Conservation (phyloP, 2,329 filamentous ascomycete species). For the Pezizomycotina sp. region DNA sequence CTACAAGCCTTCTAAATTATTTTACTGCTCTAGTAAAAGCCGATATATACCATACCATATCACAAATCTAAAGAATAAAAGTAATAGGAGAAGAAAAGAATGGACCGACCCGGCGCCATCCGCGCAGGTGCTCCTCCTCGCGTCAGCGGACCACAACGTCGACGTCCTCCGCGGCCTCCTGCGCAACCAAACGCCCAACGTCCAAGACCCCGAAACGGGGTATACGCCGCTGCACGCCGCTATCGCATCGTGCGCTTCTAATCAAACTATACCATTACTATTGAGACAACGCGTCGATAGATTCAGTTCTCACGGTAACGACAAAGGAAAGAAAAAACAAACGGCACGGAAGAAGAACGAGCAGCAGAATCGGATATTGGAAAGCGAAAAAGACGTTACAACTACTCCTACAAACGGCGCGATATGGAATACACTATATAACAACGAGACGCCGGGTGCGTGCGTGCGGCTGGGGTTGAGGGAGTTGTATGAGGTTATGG, state of each 20-base stretch:
- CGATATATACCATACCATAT: no score
- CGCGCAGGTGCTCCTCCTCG: conserved; percentile 46
- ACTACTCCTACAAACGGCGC: conserved; percentile 73
- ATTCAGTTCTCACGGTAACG: conserved; percentile 22
- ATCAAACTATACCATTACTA: conserved; percentile 22
- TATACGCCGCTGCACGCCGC: conserved; percentile 81
- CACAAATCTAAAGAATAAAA: no score
- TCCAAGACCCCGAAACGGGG: conserved; percentile 69
- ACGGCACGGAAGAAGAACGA: conserved; percentile 24
- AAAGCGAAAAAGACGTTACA: conserved; percentile 52
- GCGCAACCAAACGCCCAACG: conserved; percentile 47
- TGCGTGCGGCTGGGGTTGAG: conserved; percentile 56
- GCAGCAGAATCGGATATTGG: conserved; percentile 30
- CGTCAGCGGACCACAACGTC: conserved; percentile 51
- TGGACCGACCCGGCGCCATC: no score
- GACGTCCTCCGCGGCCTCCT: conserved; percentile 53
- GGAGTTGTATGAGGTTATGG: conserved; percentile 62
- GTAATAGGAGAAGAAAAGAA: no score
- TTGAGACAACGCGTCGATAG: conserved; percentile 20
- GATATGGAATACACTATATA: conserved; percentile 95
- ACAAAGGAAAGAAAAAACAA: conserved; percentile 29
- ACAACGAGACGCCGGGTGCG: conserved; percentile 80
- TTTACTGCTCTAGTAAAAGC: no score
- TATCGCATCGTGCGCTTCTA: conserved; percentile 52
- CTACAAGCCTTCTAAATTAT: no score